Conservation (phyloP, 257 asterid species). For the Nicotiana benthamiana region DNA sequence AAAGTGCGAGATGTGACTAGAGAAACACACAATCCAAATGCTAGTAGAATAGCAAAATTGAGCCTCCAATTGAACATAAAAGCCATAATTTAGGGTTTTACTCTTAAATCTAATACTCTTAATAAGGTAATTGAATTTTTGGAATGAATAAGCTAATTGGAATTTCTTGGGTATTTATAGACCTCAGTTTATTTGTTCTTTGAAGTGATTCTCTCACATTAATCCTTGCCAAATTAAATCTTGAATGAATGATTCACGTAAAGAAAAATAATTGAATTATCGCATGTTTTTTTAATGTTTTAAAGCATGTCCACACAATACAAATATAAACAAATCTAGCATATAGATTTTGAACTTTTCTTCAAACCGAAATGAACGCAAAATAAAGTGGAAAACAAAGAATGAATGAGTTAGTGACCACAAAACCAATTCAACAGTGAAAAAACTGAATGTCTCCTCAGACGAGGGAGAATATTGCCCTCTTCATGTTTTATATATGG, state of each 20-base stretch:
- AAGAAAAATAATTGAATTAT: not conserved
- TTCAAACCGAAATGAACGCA: not conserved
- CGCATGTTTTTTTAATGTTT: no score
- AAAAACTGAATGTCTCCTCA: no score
- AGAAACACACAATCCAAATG: slow-evolving; percentile 11
- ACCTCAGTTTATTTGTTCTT: not conserved
- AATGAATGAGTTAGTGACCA: no score
- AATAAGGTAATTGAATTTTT: not conserved
- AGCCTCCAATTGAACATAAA: not conserved
- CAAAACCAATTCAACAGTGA: no score
- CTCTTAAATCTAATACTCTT: not conserved
- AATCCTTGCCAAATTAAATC: not conserved
- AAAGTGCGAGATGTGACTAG: slow-evolving; percentile 3
- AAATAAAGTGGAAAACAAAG: not conserved
- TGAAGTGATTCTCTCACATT: no score
- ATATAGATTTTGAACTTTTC: not conserved
- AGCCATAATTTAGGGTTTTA: not conserved
- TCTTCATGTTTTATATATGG: no score
- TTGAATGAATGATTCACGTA: not conserved
- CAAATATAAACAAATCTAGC: no score
- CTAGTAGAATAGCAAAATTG: slow-evolving; percentile 8
- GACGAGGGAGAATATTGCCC: no score
- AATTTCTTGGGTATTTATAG: not conserved
- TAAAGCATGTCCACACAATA: no score
- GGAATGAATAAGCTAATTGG: not conserved